A percentile compares a stretch with the other conserved stretches of the same genome.
Conservation (phyloP, 1,139 yeast genomes). For the Nakaseomyces glabratus region DNA sequence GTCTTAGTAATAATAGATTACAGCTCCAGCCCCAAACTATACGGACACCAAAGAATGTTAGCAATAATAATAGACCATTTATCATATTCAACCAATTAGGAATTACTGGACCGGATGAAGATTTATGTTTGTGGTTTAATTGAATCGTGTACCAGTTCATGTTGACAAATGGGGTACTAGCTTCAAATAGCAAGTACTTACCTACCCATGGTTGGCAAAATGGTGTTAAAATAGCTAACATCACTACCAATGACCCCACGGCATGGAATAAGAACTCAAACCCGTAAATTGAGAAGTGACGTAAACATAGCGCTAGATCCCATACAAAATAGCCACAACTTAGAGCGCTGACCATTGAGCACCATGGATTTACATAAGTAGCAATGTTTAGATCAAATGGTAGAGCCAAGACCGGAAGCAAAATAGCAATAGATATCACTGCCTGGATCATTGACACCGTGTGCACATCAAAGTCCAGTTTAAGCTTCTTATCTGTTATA, state of each 20-base stretch:
- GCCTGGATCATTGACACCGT: conserved; percentile 77
- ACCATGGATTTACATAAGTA: conserved; percentile 57
- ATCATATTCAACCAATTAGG: conserved; percentile 47
- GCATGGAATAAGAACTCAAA: conserved; percentile 80
- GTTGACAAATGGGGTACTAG: conserved; percentile 90
- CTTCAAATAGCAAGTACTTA: conserved; percentile 74
- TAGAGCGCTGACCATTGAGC: conserved; percentile 60
- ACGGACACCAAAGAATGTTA: conserved; percentile 67
- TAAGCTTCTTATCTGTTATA: conserved; percentile 37
- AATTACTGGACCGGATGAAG: conserved; percentile 33
- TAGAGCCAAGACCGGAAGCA: conserved; percentile 22
- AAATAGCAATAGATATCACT: conserved; percentile 46
- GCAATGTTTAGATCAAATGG: conserved; percentile 21
- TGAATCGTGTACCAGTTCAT: conserved; percentile 84
- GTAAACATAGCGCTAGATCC: conserved; percentile 67
- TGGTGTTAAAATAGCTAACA: conserved; percentile 52
- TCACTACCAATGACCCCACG: conserved; percentile 42
- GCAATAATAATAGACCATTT: conserved; percentile 66
- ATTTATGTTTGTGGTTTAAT: conserved; percentile 37
- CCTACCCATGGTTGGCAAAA: conserved; percentile 79
- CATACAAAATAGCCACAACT: conserved; percentile 84
- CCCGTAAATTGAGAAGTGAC: conserved; percentile 61
- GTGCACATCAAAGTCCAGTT: conserved; percentile 73
- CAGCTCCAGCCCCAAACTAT: conserved; percentile 86
- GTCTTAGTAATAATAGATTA: conserved; percentile 32